Percentiles rank a stretch among this genome's conserved stretches.
These are phyloP conservation scores for Solanum pennellii DNA, from an alignment of 257 asterid species.

Conservation along the genomic window DNA sequence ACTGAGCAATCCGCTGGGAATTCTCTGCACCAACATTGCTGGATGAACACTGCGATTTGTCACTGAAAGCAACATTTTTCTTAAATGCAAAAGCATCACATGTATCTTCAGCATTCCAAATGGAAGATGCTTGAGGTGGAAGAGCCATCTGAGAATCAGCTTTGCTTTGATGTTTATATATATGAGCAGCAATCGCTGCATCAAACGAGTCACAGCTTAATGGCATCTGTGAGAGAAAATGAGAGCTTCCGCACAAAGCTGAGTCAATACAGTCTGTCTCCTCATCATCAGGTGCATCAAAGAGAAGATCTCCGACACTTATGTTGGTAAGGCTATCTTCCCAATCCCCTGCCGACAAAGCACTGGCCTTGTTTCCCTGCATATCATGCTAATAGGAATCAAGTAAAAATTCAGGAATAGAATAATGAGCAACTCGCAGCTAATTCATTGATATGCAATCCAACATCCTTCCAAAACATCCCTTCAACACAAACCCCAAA, in stretches of 20 bases:
- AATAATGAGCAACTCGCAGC: background rate
- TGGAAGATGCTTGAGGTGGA: slow-evolving; percentile 42
- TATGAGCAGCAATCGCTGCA: slow-evolving; percentile 96
- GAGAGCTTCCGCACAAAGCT: slow-evolving; percentile 22
- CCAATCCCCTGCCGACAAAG: slow-evolving; percentile 68
- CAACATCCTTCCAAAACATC: background rate
- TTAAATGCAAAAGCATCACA: slow-evolving; percentile 87
- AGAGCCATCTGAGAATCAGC: slow-evolving; percentile 27
- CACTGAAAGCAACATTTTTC: slow-evolving; percentile 24
- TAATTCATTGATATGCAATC: background rate
- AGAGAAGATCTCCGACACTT: slow-evolving; percentile 72
- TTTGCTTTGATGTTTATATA: slow-evolving; percentile 61
- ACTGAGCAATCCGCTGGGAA: slow-evolving; percentile 11
- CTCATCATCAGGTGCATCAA: slow-evolving; percentile 31
- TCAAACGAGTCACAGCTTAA: slow-evolving; percentile 94
- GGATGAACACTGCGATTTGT: slow-evolving; percentile 12
- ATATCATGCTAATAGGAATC: slow-evolving; percentile 14
- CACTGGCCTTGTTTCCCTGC: slow-evolving; percentile 22
- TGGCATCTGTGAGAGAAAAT: slow-evolving; percentile 43
- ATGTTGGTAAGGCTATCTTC: slow-evolving; percentile 85
- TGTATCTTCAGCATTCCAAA: slow-evolving; percentile 96
- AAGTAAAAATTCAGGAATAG: background rate
- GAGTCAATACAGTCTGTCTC: slow-evolving; percentile 32
- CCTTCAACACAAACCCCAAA: background rate
- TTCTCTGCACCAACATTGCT: slow-evolving; percentile 18